Conservation (phyloP, 169 alveolate genomes). For the Cryptosporidium muris region DNA sequence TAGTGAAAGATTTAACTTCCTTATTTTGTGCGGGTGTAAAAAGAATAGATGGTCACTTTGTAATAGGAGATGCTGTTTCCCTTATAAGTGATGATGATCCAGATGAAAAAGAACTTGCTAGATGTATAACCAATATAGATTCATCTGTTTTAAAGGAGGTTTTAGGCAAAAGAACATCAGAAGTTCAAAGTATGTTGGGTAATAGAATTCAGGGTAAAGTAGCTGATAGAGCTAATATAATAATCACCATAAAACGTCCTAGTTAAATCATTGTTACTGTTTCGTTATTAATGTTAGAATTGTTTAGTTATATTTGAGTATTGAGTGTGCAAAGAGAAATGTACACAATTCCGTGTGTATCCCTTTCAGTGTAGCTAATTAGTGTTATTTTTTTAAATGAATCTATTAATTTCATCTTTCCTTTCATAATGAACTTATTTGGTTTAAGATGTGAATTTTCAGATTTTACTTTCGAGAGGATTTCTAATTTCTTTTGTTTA, state of each 20-base stretch:
- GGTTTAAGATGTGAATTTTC: neutral
- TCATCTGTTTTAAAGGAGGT: slow-evolving; percentile 18
- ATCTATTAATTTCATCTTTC: neutral
- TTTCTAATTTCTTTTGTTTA: neutral
- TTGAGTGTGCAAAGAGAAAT: slow-evolving; percentile 2
- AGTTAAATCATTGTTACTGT: neutral
- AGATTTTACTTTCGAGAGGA: neutral
- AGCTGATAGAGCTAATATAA: slow-evolving; percentile 55
- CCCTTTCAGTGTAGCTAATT: neutral
- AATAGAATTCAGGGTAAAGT: slow-evolving; percentile 45
- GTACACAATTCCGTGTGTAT: slow-evolving; percentile 23
- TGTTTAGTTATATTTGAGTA: neutral
- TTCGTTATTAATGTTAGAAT: neutral
- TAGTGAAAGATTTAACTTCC: slow-evolving; percentile 19
- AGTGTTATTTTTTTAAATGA: neutral
- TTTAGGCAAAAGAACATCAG: slow-evolving; percentile 52
- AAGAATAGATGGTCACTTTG: slow-evolving; percentile 31
- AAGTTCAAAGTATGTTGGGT: slow-evolving; percentile 28
- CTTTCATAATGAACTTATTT: neutral
- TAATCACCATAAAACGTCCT: neutral
- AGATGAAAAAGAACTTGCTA: slow-evolving; percentile 62
- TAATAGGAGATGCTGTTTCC: slow-evolving; percentile 63
- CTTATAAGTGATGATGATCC: slow-evolving; percentile 24
- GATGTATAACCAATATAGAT: slow-evolving; percentile 43
- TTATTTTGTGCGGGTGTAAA: slow-evolving; percentile 60